These are phyloP conservation scores for Vitis hybrid DNA, from an alignment of 177 flowering plant genomes.

Conservation along the genomic window DNA sequence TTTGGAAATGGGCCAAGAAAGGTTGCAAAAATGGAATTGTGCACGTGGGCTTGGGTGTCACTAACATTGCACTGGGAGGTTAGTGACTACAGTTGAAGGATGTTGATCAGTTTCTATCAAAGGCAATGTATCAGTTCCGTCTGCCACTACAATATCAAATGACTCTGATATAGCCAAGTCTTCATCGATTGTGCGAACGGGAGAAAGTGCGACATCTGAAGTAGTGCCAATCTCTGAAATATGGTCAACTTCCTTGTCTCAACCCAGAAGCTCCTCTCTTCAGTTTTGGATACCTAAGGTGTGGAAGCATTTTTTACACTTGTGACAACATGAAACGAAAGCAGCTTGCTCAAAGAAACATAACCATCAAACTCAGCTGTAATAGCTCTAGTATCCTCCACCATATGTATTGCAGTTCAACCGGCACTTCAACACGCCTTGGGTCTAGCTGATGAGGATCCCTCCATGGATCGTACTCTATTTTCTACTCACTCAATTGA, in stretches of 20 bases:
- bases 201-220: constrained; percentile 37
- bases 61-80: too few relatives aligned
- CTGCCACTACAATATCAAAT: too few relatives aligned
- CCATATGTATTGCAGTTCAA: constrained; percentile 33
- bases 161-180: too few relatives aligned
- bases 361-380: constrained; percentile 44
- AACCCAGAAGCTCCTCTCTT: constrained; percentile 37
- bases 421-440: constrained; percentile 49
- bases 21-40: too few relatives aligned
- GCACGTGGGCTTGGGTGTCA: too few relatives aligned
- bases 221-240: constrained; percentile 27
- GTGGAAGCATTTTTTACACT: constrained; percentile 30
- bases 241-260: constrained; percentile 27
- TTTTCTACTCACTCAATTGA: too few relatives aligned
- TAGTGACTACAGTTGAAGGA: background rate
- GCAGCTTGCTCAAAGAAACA: constrained; percentile 28
- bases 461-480: constrained; percentile 7
- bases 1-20: too few relatives aligned
- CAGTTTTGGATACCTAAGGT: constrained; percentile 21
- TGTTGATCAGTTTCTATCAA: too few relatives aligned
- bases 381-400: constrained; percentile 42
- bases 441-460: constrained; percentile 98
- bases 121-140: too few relatives aligned
- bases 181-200: constrained; percentile 6
- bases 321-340: constrained; percentile 20